A percentile compares a stretch with the other conserved stretches of the same genome.
Evolutionary conservation across 2,329 filamentous ascomycete genomes (phyloP).

Genomic region (Aspergillus candidus): DNA sequence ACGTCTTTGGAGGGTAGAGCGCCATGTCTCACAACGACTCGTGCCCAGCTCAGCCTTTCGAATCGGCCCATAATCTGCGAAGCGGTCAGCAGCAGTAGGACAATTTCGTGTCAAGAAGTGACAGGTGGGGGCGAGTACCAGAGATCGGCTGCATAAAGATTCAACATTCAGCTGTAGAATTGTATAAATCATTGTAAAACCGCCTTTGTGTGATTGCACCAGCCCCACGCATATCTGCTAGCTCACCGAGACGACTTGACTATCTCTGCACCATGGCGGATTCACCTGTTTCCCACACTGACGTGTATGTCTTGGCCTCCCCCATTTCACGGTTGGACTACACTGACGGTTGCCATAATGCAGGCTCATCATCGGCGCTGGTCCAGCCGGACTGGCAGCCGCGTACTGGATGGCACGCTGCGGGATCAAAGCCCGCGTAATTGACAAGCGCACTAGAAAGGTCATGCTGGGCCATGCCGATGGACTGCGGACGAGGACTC

Average conservation of each 20-base stretch:
- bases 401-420: slow-evolving; percentile 46
- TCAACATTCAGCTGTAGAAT: too few relatives aligned
- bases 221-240: background rate
- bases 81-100: too few relatives aligned
- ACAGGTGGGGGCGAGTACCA: too few relatives aligned
- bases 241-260: too few relatives aligned
- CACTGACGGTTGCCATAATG: background rate
- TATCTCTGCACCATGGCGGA: background rate
- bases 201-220: background rate
- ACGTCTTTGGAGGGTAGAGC: too few relatives aligned
- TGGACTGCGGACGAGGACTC: slow-evolving; percentile 10
- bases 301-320: slow-evolving; percentile 4
- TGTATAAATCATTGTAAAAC: background rate
- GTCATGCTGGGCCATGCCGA: slow-evolving; percentile 22
- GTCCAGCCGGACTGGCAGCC: slow-evolving; percentile 45
- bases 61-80: too few relatives aligned
- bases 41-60: too few relatives aligned
- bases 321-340: background rate
- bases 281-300: slow-evolving; percentile 3
- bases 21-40: too few relatives aligned
- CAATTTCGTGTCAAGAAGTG: too few relatives aligned
- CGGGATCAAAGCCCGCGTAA: slow-evolving; percentile 44
- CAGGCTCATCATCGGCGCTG: slow-evolving; percentile 44
- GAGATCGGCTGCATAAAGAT: too few relatives aligned
- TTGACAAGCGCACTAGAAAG: slow-evolving; percentile 42